phyloP scores from a whole-genome alignment of 148 eudicot genomes.

The Nepenthes gracilis region DNA sequence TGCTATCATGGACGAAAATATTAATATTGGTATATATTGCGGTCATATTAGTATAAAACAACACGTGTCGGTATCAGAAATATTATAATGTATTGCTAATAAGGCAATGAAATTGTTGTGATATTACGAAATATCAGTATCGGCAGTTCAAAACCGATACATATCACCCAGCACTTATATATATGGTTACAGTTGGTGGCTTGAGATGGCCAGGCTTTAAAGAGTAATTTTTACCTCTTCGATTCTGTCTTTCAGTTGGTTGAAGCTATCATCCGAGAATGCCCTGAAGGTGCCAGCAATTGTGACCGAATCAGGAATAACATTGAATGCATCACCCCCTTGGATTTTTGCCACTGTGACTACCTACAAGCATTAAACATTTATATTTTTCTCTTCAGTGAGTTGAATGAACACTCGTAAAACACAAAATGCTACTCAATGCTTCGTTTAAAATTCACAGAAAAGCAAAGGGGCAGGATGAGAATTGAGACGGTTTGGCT shows the following conservation, averaged over 20 bases:
- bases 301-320: slow-evolving; percentile 89
- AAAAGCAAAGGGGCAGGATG: too few relatives aligned
- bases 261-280: slow-evolving; percentile 51
- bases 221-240: slow-evolving; percentile 50
- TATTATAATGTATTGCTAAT: too few relatives aligned
- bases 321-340: slow-evolving; percentile 97
- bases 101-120: too few relatives aligned
- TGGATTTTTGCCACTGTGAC: slow-evolving; percentile 90
- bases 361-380: slow-evolving; percentile 33
- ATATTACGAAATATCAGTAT: too few relatives aligned
- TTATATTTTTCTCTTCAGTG: background rate
- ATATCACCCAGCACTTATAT: background rate
- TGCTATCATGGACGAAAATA: too few relatives aligned
- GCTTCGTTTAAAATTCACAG: background rate
- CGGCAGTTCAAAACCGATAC: background rate
- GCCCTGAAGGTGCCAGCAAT: slow-evolving; percentile 95
- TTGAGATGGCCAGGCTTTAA: background rate
- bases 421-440: background rate
- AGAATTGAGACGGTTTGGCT: too few relatives aligned
- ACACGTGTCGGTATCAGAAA: too few relatives aligned
- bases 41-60: too few relatives aligned
- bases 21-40: too few relatives aligned
- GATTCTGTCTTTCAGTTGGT: slow-evolving; percentile 58
- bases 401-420: background rate
- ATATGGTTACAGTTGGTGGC: background rate